Conservation (phyloP, 1,139 yeast genomes). For the Zhuliangozyma parablackwelliae region DNA sequence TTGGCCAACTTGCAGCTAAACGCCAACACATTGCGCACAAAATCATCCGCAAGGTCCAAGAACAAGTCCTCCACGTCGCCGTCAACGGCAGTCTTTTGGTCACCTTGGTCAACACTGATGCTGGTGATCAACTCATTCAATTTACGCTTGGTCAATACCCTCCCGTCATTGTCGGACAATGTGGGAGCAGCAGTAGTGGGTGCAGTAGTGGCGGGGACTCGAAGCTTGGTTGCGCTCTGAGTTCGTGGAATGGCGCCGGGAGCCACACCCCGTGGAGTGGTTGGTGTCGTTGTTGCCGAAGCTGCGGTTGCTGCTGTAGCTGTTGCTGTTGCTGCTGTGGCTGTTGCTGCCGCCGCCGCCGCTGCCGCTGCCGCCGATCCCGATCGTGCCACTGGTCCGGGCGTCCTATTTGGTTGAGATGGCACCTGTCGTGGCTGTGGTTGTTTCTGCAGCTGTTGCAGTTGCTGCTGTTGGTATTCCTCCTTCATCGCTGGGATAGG, state of each 20-base stretch:
- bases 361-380: constrained; percentile 4
- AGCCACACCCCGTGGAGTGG: constrained; percentile 6
- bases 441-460: constrained; percentile 4
- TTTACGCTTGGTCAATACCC: constrained; percentile 85
- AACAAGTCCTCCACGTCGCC: constrained; percentile 93
- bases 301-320: constrained; percentile 2
- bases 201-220: constrained; percentile 6
- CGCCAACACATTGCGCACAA: constrained; percentile 81
- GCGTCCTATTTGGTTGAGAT: no score
- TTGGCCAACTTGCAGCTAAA: constrained; percentile 95
- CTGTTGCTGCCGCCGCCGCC: constrained; percentile 2
- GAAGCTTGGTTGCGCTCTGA: no score
- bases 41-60: constrained; percentile 92
- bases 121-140: constrained; percentile 79
- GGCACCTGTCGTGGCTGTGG: constrained; percentile 1
- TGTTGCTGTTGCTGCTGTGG: constrained; percentile 5
- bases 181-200: constrained; percentile 3
- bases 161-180: constrained; percentile 54
- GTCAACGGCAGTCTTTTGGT: constrained; percentile 85
- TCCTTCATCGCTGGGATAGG: constrained; percentile 10
- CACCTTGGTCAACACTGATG: constrained; percentile 80
- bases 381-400: no score
- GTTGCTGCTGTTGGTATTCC: constrained; percentile 3
- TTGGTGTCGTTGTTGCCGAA: constrained; percentile 1
- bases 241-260: no score